Evolutionary conservation across 2,329 filamentous ascomycete genomes (phyloP).

Genomic region (Neospermospora avenae): DNA sequence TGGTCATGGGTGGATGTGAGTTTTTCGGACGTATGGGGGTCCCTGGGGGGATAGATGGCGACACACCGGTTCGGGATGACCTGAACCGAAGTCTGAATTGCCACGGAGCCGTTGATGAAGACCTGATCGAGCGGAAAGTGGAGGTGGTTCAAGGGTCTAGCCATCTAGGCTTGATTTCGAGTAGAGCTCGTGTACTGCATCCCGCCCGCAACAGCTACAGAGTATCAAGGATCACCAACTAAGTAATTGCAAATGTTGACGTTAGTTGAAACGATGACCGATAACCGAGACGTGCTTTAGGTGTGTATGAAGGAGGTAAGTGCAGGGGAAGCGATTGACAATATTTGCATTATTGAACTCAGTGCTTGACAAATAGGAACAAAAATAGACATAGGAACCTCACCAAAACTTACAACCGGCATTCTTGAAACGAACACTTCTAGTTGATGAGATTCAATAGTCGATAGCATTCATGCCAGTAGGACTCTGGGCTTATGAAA

Average conservation of each 20-base stretch:
- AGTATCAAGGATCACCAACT: neutral
- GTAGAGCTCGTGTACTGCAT: neutral
- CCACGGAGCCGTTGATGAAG: neutral
- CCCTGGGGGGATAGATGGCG: neutral
- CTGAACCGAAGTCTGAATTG: neutral
- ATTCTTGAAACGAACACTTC: neutral
- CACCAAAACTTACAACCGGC: neutral
- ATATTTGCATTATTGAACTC: neutral
- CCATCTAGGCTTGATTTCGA: neutral
- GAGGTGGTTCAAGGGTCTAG: neutral
- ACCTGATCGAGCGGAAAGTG: neutral
- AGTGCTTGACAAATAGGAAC: neutral
- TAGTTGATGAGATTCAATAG: neutral
- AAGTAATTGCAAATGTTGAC: neutral
- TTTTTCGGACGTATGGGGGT: neutral
- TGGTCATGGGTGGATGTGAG: neutral
- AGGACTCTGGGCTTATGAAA: neutral
- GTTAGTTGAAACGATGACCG: neutral
- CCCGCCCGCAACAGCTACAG: neutral
- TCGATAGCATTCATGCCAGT: neutral
- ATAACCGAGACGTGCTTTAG: too few species aligned
- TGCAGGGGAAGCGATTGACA: neutral
- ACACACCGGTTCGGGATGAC: neutral
- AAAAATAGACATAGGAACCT: neutral
- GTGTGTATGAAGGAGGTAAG: too few species aligned